Percentiles rank a stretch among this genome's conserved stretches.
Conservation (phyloP, 805 yeast genomes). For the Ogataea degrootiae region DNA sequence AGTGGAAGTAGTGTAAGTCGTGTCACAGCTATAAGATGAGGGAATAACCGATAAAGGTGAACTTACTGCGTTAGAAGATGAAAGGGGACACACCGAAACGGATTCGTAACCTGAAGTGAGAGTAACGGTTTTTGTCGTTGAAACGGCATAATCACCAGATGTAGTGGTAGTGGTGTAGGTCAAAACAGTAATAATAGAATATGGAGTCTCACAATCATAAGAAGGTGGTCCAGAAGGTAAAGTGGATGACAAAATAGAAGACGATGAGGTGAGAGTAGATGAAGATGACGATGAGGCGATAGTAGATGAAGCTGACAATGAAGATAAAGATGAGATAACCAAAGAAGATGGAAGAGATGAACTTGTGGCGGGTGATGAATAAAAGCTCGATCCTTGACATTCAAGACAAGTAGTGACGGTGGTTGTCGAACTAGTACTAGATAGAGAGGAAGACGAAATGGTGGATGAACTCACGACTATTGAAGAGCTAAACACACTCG, state of each 20-base stretch:
- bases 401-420: too few relatives aligned
- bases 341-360: neutral
- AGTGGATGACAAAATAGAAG: neutral
- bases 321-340: slow-evolving; percentile 1
- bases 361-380: neutral
- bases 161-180: neutral
- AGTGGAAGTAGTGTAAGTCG: too few relatives aligned
- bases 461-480: neutral
- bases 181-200: neutral
- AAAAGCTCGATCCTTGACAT: too few relatives aligned
- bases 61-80: neutral
- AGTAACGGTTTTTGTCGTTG: too few relatives aligned
- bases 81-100: too few relatives aligned
- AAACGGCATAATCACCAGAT: too few relatives aligned
- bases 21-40: too few relatives aligned
- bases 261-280: neutral
- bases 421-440: too few relatives aligned
- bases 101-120: too few relatives aligned
- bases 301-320: slow-evolving; percentile 1
- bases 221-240: neutral
- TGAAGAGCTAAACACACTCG: too few relatives aligned
- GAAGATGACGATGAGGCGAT: neutral
- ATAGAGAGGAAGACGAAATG: too few relatives aligned
- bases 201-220: neutral
- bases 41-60: neutral